Evolutionary conservation across 2,329 filamentous ascomycete genomes (phyloP).

Genomic region (Arthroderma uncinatum): DNA sequence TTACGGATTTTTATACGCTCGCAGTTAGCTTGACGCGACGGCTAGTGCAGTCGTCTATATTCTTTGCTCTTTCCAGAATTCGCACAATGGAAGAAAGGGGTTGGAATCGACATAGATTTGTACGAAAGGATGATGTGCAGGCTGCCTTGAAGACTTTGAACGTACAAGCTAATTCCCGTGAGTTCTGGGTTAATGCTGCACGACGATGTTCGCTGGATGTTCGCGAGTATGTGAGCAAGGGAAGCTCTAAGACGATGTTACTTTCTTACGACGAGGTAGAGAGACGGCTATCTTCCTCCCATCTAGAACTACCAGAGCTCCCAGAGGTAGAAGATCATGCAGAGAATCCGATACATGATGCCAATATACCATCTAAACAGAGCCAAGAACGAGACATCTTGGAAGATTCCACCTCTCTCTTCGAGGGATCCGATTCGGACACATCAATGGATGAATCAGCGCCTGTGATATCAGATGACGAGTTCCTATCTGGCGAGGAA

Average conservation of each 20-base stretch:
- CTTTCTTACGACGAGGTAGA: conserved; percentile 31
- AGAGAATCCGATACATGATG: not conserved
- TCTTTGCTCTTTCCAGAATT: conserved; percentile 59
- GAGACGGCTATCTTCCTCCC: conserved; percentile 11
- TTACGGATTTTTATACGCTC: conserved; percentile 65
- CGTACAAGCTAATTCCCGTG: conserved; percentile 36
- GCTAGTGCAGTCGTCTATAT: conserved; percentile 57
- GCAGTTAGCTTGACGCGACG: conserved; percentile 56
- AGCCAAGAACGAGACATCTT: not conserved
- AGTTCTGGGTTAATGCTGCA: conserved; percentile 44
- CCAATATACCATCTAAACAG: not conserved
- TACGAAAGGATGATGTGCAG: conserved; percentile 42
- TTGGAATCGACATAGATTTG: conserved; percentile 23
- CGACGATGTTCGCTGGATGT: conserved; percentile 45
- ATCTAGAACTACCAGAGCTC: not conserved
- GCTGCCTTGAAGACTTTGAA: conserved; percentile 46
- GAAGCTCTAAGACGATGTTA: conserved; percentile 21
- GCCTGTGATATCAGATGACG: conserved; percentile 8
- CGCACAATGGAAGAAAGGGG: conserved; percentile 35
- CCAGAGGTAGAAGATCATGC: not conserved
- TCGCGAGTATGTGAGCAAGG: conserved; percentile 27
- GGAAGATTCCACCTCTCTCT: not conserved
- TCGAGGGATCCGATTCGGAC: not conserved
- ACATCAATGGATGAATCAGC: conserved; percentile 1
- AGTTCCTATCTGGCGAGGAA: conserved; percentile 25